These are phyloP conservation scores for Teratosphaeria pseudoeucalypti DNA, from an alignment of 2,329 filamentous ascomycete species.

Conservation along the genomic window DNA sequence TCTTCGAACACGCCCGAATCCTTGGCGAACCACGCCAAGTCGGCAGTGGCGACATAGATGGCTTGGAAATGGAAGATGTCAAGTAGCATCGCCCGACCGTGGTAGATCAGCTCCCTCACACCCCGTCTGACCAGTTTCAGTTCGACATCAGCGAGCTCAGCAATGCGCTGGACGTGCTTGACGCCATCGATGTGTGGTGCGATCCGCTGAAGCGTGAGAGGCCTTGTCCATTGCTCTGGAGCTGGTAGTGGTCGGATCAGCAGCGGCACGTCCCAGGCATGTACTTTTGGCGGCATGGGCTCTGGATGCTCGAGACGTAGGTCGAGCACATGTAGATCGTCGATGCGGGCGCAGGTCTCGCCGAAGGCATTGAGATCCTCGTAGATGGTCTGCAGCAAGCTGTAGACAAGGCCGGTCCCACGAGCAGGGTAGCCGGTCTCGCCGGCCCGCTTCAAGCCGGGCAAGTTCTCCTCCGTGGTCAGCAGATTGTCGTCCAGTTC, in stretches of 20 bases:
- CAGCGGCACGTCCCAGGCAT: constrained; percentile 85
- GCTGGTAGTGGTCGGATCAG: constrained; percentile 43
- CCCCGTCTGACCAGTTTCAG: constrained; percentile 77
- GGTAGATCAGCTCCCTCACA: constrained; percentile 82
- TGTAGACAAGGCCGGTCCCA: constrained; percentile 42
- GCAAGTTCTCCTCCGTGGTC: constrained; percentile 45
- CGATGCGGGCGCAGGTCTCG: constrained; percentile 51
- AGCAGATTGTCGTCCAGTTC: constrained; percentile 86
- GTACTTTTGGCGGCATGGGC: constrained; percentile 63
- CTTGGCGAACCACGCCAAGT: constrained; percentile 67
- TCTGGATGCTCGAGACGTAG: constrained; percentile 45
- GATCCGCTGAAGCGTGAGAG: constrained; percentile 67
- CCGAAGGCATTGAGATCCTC: constrained; percentile 95
- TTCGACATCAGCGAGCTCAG: constrained; percentile 74
- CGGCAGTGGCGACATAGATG: constrained; percentile 75
- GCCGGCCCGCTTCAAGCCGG: constrained; percentile 17
- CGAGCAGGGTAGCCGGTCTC: constrained; percentile 20
- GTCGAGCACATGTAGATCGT: constrained; percentile 18
- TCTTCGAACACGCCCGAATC: constrained; percentile 74
- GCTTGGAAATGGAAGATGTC: constrained; percentile 93
- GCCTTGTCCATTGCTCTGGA: constrained; percentile 58
- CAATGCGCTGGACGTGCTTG: constrained; percentile 78
- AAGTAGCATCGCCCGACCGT: constrained; percentile 78
- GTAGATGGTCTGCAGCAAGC: constrained; percentile 72
- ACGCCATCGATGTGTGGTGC: constrained; percentile 84